These are phyloP conservation scores for Aspergillus jensenii DNA, from an alignment of 2,329 filamentous ascomycete species.

Conservation along the genomic window DNA sequence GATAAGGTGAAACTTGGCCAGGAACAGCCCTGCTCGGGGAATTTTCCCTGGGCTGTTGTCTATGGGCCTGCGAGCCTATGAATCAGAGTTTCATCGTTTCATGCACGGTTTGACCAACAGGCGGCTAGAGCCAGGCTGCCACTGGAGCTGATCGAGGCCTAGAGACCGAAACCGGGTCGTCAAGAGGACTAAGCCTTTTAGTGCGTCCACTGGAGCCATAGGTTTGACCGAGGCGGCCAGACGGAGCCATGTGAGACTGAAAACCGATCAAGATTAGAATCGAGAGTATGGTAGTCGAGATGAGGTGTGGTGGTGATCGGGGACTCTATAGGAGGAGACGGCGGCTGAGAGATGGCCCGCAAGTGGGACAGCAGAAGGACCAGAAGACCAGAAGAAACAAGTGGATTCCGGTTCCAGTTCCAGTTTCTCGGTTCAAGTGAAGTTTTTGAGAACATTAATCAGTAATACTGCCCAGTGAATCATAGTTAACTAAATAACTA, in stretches of 20 bases:
- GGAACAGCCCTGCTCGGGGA: background rate
- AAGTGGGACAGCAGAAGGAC: background rate
- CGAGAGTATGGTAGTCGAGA: background rate
- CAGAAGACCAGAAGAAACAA: background rate
- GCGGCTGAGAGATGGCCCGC: background rate
- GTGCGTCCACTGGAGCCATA: background rate
- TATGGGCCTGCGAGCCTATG: too few species aligned
- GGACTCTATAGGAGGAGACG: background rate
- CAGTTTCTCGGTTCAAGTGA: background rate
- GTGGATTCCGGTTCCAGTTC: background rate
- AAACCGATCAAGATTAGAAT: background rate
- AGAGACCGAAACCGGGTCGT: slow-evolving; percentile 4
- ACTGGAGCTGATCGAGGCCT: background rate
- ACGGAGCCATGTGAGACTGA: too few species aligned
- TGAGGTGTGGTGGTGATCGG: background rate
- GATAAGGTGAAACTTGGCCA: background rate
- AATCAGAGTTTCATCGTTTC: too few species aligned
- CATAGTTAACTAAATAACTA: too few species aligned
- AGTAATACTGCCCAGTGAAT: too few species aligned
- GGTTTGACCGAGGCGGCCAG: background rate
- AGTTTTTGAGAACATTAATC: too few species aligned
- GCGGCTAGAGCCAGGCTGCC: background rate
- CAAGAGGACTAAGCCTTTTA: slow-evolving; percentile 8
- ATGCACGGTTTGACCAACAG: background rate
- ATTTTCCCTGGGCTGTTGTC: background rate